A percentile compares a stretch with the other conserved stretches of the same genome.
Conservation (phyloP, 371 early-diverging fungal species). For the Parasitella parasitica region DNA sequence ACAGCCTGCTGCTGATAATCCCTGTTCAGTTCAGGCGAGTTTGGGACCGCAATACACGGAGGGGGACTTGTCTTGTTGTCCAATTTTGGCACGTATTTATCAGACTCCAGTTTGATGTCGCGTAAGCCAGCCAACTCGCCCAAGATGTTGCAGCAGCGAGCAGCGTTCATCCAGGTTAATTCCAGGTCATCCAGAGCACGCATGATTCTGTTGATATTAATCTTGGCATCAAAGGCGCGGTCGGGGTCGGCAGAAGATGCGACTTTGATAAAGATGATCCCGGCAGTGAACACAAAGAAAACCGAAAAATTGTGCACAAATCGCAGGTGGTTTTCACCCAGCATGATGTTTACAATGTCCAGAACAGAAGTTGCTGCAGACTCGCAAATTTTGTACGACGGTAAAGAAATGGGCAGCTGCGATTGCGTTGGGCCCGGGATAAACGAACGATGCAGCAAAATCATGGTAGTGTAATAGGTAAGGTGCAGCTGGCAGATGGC, state of each 20-base stretch:
- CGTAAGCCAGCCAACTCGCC: slow-evolving; percentile 47
- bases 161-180: slow-evolving; percentile 34
- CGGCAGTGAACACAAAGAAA: slow-evolving; percentile 44
- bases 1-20: neutral
- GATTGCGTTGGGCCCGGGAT: slow-evolving; percentile 33
- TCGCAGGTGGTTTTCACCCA: slow-evolving; percentile 30
- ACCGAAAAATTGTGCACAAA: slow-evolving; percentile 35
- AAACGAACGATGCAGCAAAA: slow-evolving; percentile 45
- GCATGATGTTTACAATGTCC: slow-evolving; percentile 47
- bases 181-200: slow-evolving; percentile 39
- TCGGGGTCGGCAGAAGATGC: slow-evolving; percentile 32
- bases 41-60: slow-evolving; percentile 24
- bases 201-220: slow-evolving; percentile 37
- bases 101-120: slow-evolving; percentile 27
- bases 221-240: slow-evolving; percentile 36
- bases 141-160: slow-evolving; percentile 40
- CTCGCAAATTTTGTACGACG: slow-evolving; percentile 46
- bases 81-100: slow-evolving; percentile 19
- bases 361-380: slow-evolving; percentile 49
- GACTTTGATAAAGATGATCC: slow-evolving; percentile 43
- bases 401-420: slow-evolving; percentile 26
- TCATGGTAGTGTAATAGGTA: slow-evolving; percentile 40
- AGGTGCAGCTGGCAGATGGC: slow-evolving; percentile 46
- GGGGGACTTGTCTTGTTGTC: slow-evolving; percentile 15
- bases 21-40: slow-evolving; percentile 12